Evolutionary conservation across 805 yeast species (phyloP).

Genomic region (Candida multigemmis): DNA sequence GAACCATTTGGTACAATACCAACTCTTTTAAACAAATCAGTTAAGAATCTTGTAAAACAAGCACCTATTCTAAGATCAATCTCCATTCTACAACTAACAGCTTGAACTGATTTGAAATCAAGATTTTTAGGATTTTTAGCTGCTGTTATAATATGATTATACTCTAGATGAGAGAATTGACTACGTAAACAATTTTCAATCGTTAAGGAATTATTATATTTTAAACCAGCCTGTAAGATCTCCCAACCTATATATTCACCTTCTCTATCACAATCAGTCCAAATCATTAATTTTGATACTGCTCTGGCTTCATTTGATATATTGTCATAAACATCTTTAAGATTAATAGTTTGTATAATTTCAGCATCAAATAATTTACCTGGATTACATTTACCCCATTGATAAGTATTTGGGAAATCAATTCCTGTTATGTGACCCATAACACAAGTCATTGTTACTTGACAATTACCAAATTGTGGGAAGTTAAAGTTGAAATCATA

Average conservation of each 20-base stretch:
- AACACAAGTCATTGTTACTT: conserved; percentile 87
- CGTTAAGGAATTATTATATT: conserved; percentile 36
- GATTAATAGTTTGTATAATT: conserved; percentile 12
- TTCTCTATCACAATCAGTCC: conserved; percentile 99
- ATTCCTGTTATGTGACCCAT: conserved; percentile 71
- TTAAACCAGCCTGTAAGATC: conserved; percentile 59
- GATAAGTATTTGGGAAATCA: conserved; percentile 55
- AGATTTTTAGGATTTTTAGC: conserved; percentile 58
- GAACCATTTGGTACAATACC: conserved; percentile 16
- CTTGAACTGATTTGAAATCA: conserved; percentile 65
- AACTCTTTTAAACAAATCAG: conserved; percentile 36
- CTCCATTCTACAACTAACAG: conserved; percentile 81
- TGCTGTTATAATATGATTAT: conserved; percentile 63
- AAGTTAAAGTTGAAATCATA: conserved; percentile 67
- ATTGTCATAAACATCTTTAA: conserved; percentile 52
- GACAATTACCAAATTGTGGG: conserved; percentile 53
- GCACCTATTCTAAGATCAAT: conserved; percentile 85
- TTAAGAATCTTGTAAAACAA: conserved; percentile 76
- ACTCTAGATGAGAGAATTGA: conserved; percentile 78
- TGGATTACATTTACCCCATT: conserved; percentile 62
- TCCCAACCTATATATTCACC: conserved; percentile 92
- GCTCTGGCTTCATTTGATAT: conserved; percentile 55
- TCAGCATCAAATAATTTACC: conserved; percentile 58
- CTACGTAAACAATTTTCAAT: conserved; percentile 56
- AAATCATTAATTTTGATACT: conserved; percentile 67